phyloP scores from a whole-genome alignment of 1,284 basidiomycete species.

The Fomitopsis pinicola region DNA sequence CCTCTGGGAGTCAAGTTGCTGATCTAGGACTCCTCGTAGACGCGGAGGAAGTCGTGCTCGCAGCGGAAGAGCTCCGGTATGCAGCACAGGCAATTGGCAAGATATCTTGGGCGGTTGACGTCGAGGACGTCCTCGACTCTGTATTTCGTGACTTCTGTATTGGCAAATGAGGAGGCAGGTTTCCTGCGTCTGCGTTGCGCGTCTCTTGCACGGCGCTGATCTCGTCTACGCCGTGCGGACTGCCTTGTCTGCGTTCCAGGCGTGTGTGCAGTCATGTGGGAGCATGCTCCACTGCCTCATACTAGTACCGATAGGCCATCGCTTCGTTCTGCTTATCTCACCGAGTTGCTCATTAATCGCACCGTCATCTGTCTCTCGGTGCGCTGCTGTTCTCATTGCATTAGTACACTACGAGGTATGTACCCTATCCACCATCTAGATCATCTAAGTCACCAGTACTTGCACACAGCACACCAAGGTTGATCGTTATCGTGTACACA shows the following conservation, averaged over 20 bases:
- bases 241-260: no score
- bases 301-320: no score
- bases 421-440: neutral
- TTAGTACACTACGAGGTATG: neutral
- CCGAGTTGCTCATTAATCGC: no score
- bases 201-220: no score
- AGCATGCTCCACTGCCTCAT: no score
- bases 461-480: no score
- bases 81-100: slow-evolving; percentile 79
- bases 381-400: no score
- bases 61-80: slow-evolving; percentile 82
- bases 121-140: slow-evolving; percentile 77
- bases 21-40: slow-evolving; percentile 21
- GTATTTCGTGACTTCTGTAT: slow-evolving; percentile 86
- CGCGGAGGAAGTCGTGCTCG: slow-evolving; percentile 65
- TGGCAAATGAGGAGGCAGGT: slow-evolving; percentile 54
- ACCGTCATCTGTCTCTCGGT: no score
- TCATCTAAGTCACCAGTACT: no score
- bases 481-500: neutral
- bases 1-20: neutral
- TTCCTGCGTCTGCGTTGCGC: neutral
- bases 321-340: no score
- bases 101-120: slow-evolving; percentile 69
- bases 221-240: neutral
- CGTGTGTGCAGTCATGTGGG: no score